phyloP scores from a whole-genome alignment of 495 filamentous ascomycete species.

The Aspergillus biplanus region DNA sequence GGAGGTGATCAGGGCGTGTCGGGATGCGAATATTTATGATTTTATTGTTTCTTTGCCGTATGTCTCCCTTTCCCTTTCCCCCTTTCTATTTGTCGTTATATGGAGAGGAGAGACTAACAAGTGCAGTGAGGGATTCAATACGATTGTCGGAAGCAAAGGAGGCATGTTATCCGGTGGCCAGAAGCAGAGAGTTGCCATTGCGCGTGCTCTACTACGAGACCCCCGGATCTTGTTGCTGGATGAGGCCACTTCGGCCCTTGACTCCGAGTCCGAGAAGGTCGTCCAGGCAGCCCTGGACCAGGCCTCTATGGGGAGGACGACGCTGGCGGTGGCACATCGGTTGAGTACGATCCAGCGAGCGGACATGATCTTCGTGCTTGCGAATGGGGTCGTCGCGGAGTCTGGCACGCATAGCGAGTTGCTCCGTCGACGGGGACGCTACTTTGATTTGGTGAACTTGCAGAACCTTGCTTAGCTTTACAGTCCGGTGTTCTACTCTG shows the following conservation, averaged over 20 bases:
- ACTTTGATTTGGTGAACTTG: slow-evolving; percentile 75
- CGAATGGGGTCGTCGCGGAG: slow-evolving; percentile 73
- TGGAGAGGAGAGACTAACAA: background rate
- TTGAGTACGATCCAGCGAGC: slow-evolving; percentile 81
- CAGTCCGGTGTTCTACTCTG: background rate
- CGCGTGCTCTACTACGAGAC: slow-evolving; percentile 73
- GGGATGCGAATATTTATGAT: slow-evolving; percentile 88
- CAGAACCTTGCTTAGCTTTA: slow-evolving; percentile 63
- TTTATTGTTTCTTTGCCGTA: slow-evolving; percentile 74
- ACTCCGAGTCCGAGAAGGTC: slow-evolving; percentile 79
- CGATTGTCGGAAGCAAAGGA: slow-evolving; percentile 75
- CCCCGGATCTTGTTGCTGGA: slow-evolving; percentile 75
- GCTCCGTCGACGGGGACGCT: slow-evolving; percentile 65
- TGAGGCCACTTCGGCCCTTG: slow-evolving; percentile 80
- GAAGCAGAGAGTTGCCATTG: slow-evolving; percentile 80
- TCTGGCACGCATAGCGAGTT: slow-evolving; percentile 70
- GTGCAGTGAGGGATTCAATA: slow-evolving; percentile 68
- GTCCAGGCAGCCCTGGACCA: slow-evolving; percentile 81
- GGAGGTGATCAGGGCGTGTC: slow-evolving; percentile 72
- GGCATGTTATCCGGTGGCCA: slow-evolving; percentile 80
- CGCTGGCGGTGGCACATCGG: slow-evolving; percentile 79
- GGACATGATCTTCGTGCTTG: slow-evolving; percentile 82
- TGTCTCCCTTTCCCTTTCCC: slow-evolving; percentile 16
- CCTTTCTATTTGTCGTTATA: slow-evolving; percentile 1
- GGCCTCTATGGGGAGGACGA: slow-evolving; percentile 73